Percentiles rank a stretch among this genome's conserved stretches.
phyloP scores from a whole-genome alignment of 345 rosid species.

The Aethionema arabicum region DNA sequence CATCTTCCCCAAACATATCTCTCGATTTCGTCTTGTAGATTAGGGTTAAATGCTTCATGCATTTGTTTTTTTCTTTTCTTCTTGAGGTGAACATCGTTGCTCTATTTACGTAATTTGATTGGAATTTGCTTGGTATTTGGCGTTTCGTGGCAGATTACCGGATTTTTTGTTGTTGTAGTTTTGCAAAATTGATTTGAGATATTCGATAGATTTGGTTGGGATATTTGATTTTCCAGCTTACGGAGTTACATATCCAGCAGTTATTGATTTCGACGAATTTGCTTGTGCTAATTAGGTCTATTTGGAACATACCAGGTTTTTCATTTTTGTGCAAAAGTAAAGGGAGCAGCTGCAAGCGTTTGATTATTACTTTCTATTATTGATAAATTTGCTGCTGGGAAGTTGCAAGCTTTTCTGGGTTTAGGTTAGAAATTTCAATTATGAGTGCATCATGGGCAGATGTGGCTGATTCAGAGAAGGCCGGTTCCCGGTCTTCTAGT shows the following conservation, averaged over 20 bases:
- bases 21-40: conserved; percentile 23
- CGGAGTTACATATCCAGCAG: not conserved
- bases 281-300: conserved; percentile 20
- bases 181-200: conserved; percentile 14
- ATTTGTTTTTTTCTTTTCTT: conserved; percentile 10
- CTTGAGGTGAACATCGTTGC: not conserved
- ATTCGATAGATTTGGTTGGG: conserved; percentile 23
- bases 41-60: conserved; percentile 12
- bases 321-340: conserved; percentile 10
- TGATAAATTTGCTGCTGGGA: conserved; percentile 15
- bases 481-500: conserved; percentile 41
- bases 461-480: conserved; percentile 86
- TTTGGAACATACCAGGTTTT: conserved; percentile 23
- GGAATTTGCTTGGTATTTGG: not conserved
- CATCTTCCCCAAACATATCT: conserved; percentile 7
- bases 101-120: not conserved
- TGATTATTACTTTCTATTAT: conserved; percentile 5
- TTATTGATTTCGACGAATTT: conserved; percentile 19
- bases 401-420: conserved; percentile 23
- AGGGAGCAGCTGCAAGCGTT: conserved; percentile 25
- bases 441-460: conserved; percentile 97
- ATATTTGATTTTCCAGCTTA: conserved; percentile 25
- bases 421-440: conserved; percentile 37
- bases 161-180: conserved; percentile 9
- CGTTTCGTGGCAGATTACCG: conserved; percentile 8